Base-by-base conservation (phyloP, 192 early-diverging fungal genomes). In the Coemansia sp. region DNA sequence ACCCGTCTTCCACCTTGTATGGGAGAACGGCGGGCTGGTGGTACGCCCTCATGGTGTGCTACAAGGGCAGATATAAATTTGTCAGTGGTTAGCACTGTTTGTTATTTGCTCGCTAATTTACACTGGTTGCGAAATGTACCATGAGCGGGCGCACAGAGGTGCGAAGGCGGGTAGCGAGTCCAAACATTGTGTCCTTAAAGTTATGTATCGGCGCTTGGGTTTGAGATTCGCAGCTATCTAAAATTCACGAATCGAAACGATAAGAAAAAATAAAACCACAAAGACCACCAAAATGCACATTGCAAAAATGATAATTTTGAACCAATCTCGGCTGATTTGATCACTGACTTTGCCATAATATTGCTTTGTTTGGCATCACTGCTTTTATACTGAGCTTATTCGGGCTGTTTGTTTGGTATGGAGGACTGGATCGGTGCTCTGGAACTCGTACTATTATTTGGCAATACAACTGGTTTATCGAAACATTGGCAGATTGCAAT, bases 21-120 rank as follows among this genome's bases (percentile, higher is more conserved):
- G 73, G 74, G 15, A 81, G 63, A 14, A 64, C 32, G 23, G 79
- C 63, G 3, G 27, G 66, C 60, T 76, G 70, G 58, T 81, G 79
- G 19, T 65, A 54, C 47, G 45, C 43, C 23, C 6, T 32, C 39
- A 29, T 45, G 19, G 19, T 15, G 21, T 45, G 21, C 57, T 59
- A 41, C 38, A 58, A 5, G 9, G 21, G 21, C 43, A 39, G 35
- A 32, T 37, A 49, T 61, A 45, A 15, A 55, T 49, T 29, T 9
- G 2, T 37, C 5, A 47, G 37, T 32, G 55, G 32, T 32, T 32
- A 32, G 32, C 32, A 32, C 6, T 32, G 29, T 32, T 32, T 32
- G 32, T 32, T 7, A 32, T 32, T 32, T 32, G 32, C 32, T 32
- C 32, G 32, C 32, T 32, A 32, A 32, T 32, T 32, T 32, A 7